A percentile compares a stretch with the other conserved stretches of the same genome.
Evolutionary conservation across 2,329 filamentous ascomycete genomes (phyloP).

Genomic region (Ceratocystis variospora): DNA sequence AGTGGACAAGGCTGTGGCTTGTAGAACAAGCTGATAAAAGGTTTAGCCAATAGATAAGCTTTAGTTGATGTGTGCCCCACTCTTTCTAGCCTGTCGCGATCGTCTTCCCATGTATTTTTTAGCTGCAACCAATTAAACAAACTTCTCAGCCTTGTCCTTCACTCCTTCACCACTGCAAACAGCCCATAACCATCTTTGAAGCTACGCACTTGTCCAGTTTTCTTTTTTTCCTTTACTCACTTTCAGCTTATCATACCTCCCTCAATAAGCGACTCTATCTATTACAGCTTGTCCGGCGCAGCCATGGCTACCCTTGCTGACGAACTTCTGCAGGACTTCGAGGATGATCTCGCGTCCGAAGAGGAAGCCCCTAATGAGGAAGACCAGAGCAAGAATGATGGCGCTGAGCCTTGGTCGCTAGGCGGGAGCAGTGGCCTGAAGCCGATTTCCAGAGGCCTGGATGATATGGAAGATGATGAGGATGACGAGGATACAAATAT

Average conservation of each 20-base stretch:
- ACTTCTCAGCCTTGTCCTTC: constrained; percentile 11
- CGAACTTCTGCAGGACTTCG: constrained; percentile 83
- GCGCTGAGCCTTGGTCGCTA: background rate
- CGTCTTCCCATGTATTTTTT: background rate
- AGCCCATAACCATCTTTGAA: background rate
- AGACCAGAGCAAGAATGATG: constrained; percentile 31
- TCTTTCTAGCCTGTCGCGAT: background rate
- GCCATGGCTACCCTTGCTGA: constrained; percentile 82
- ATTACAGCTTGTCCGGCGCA: background rate
- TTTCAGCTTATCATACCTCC: too few relatives aligned
- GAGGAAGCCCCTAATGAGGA: constrained; percentile 46
- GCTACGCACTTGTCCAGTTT: background rate
- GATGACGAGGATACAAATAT: constrained; percentile 48
- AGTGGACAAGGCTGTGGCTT: constrained; percentile 15
- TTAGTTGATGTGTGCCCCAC: background rate
- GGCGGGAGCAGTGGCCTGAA: constrained; percentile 9
- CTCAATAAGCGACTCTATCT: too few relatives aligned
- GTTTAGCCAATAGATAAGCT: constrained; percentile 16
- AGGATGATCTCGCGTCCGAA: constrained; percentile 43
- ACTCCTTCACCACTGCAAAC: background rate
- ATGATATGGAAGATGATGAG: constrained; percentile 45
- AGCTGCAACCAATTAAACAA: constrained; percentile 13
- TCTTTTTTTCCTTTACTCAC: too few relatives aligned
- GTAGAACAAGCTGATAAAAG: constrained; percentile 5
- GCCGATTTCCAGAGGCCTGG: constrained; percentile 29